Percentiles rank a stretch among this genome's conserved stretches.
Evolutionary conservation across 108 stramenopile genomes (phyloP).

Genomic region (Fistulifera pelliculosa): DNA sequence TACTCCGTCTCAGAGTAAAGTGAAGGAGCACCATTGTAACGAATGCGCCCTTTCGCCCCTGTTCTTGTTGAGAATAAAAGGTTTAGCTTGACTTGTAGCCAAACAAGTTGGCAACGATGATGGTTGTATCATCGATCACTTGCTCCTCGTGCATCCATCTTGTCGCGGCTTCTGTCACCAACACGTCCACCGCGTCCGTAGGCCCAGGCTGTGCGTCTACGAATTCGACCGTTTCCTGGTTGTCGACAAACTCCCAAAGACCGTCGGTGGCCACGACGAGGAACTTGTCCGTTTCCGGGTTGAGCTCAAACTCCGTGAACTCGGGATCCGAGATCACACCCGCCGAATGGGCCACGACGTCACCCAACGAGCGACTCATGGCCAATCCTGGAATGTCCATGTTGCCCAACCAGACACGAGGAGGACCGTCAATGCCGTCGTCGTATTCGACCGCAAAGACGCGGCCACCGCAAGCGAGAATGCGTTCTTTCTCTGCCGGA

Average conservation of each 20-base stretch:
- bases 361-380: constrained; percentile 94
- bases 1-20: too few relatives aligned
- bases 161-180: constrained; percentile 85
- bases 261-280: constrained; percentile 95
- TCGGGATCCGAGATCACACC: constrained; percentile 97
- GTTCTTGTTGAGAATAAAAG: not conserved
- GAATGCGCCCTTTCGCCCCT: too few relatives aligned
- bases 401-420: constrained; percentile 97
- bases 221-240: constrained; percentile 90
- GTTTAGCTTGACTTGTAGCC: constrained; percentile 49
- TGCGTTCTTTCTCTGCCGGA: constrained; percentile 93
- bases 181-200: constrained; percentile 78
- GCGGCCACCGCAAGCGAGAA: constrained; percentile 86
- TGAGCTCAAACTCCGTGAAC: constrained; percentile 75
- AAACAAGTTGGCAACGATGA: constrained; percentile 92
- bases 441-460: constrained; percentile 99
- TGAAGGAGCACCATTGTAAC: too few relatives aligned
- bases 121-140: constrained; percentile 98
- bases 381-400: constrained; percentile 98
- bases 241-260: constrained; percentile 95
- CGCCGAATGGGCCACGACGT: constrained; percentile 93
- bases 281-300: constrained; percentile 75
- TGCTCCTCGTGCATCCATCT: constrained; percentile 98
- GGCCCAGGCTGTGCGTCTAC: constrained; percentile 74
- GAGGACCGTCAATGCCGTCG: constrained; percentile 97